Base-by-base conservation (phyloP, 2,329 filamentous ascomycete species). In the Aspergillus sp. region DNA sequence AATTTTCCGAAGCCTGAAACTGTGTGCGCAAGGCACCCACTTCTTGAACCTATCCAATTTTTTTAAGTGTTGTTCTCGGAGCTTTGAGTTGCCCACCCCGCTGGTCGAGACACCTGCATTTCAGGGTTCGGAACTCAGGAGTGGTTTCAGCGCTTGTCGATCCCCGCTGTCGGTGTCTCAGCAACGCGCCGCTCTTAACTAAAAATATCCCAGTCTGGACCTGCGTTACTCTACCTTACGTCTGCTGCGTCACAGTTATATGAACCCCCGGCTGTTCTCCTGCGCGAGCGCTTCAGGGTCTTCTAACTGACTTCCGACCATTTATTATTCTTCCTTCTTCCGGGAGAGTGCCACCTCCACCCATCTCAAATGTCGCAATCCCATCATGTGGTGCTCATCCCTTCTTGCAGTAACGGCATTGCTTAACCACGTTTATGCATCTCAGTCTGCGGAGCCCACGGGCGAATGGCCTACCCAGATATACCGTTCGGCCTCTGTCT, bases 381-480 rank as follows among this genome's bases (percentile, higher is more conserved):
- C 44, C 33, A 44, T 8, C 37, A 46, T 48, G 23, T 50, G 33
- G 44, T 35, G 52, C 35, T 35, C 51, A n/a, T 39, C 27, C 37
- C 27, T 48, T 7, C 21, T 56, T 43, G 23, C 56, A 33, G 35
- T 60, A 6, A 50, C 56, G n/a, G 11, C 39, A 9, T 33, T 56
- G 23, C 52, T 61, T 43, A 45, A 45, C 41, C 3, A 39, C 15
- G 44, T 35, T 39, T 15, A 46, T n/a, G 64, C 62, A 21, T 61
- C 63, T 33, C 23, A 49, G 12, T 57, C 57, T 8, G 60, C 63
- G 3, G 33, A 45, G 8, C 57, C 61, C 9, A 58, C 66, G 3
- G 67, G 66, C 2, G n/a, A 52, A 35, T 73, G 65, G 59, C 70
- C 69, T 9, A 58, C 62, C 7, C 67, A 70, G 46, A 59, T 58